phyloP scores from a whole-genome alignment of 202 grass and related monocot genomes.

The Saccharum hybrid region DNA sequence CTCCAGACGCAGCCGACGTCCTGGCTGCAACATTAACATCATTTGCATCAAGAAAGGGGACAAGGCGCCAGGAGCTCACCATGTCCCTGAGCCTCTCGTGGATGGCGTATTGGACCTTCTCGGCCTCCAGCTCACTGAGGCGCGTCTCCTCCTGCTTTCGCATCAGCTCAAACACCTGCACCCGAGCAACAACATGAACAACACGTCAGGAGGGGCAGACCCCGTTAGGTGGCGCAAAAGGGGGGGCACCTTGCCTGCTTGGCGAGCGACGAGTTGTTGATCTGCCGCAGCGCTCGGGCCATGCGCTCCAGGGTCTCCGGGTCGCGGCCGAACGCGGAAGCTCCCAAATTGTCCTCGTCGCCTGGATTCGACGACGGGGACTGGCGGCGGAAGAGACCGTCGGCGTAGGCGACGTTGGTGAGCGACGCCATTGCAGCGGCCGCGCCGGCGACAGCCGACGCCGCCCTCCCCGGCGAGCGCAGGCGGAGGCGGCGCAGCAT shows the following conservation, averaged over 20 bases:
- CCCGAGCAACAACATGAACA: conserved; percentile 8
- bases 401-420: conserved; percentile 65
- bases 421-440: conserved; percentile 38
- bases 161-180: conserved; percentile 86
- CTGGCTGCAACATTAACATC: conserved; percentile 5
- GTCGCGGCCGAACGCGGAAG: conserved; percentile 44
- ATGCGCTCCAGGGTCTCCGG: conserved; percentile 69
- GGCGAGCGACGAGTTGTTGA: conserved; percentile 67
- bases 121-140: conserved; percentile 56
- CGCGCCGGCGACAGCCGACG: conserved; percentile 37
- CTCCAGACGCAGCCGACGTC: not conserved
- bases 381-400: conserved; percentile 60
- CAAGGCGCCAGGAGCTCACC: conserved; percentile 46
- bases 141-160: conserved; percentile 80
- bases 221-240: conserved; percentile 34
- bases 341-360: conserved; percentile 10
- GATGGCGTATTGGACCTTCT: conserved; percentile 56
- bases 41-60: not conserved
- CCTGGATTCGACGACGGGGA: conserved; percentile 22
- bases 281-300: conserved; percentile 65
- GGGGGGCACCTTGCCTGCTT: conserved; percentile 78
- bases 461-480: conserved; percentile 42
- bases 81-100: conserved; percentile 55
- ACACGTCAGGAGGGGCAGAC: conserved; percentile 16
- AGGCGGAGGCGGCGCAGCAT: conserved; percentile 65